Percentiles rank a stretch among this genome's conserved stretches.
phyloP scores from a whole-genome alignment of 768 basidiomycete species.

The Tubosaeta brunneosetosa region DNA sequence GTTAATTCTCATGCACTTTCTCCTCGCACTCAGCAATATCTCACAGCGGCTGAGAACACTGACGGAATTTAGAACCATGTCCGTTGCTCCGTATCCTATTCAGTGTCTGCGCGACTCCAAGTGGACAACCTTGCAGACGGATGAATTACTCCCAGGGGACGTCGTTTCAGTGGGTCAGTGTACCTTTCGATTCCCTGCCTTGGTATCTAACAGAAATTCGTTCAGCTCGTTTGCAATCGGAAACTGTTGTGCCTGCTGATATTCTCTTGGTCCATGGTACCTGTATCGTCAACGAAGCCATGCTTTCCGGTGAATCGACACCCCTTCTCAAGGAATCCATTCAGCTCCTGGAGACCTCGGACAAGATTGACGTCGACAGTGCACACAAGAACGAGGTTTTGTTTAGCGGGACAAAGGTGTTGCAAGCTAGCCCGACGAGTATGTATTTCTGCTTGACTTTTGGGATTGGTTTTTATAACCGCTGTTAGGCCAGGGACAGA shows the following conservation, averaged over 20 bases:
- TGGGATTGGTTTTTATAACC: not conserved
- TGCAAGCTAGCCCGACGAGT: constrained; percentile 63
- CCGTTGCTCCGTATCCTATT: constrained; percentile 85
- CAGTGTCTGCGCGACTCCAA: constrained; percentile 72
- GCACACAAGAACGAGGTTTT: constrained; percentile 83
- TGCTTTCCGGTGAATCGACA: constrained; percentile 98
- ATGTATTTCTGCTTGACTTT: constrained; percentile 12
- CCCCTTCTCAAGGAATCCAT: constrained; percentile 95
- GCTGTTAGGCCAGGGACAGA: constrained; percentile 26
- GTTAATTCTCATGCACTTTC: constrained; percentile 17
- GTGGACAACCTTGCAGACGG: constrained; percentile 80
- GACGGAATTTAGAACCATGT: constrained; percentile 96
- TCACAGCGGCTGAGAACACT: constrained; percentile 84
- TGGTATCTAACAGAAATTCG: not conserved
- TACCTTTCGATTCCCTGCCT: constrained; percentile 1
- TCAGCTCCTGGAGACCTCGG: constrained; percentile 69
- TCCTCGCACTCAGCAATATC: not conserved
- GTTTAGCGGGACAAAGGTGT: constrained; percentile 95
- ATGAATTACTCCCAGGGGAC: constrained; percentile 89
- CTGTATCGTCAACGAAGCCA: constrained; percentile 97
- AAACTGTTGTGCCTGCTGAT: constrained; percentile 91
- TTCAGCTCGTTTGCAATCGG: constrained; percentile 62
- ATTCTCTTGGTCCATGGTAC: constrained; percentile 89
- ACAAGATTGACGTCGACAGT: constrained; percentile 80
- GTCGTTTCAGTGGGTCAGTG: constrained; percentile 73